Base-by-base conservation (phyloP, 768 basidiomycete genomes). In the Lactarius pseudohatsudake region DNA sequence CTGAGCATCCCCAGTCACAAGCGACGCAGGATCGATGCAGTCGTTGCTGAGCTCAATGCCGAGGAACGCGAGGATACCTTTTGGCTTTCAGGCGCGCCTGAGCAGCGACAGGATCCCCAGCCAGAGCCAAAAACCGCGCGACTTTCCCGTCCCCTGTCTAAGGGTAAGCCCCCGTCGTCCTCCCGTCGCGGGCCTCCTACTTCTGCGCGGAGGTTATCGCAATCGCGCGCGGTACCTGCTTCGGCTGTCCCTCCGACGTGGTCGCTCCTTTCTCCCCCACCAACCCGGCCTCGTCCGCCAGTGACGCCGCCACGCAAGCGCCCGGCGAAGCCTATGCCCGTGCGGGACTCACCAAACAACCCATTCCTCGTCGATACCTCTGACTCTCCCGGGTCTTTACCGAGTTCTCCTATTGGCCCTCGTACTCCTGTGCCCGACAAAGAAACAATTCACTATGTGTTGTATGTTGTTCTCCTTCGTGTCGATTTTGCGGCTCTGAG, bases 321-420 rank as follows among this genome's bases (percentile, higher is more conserved):
- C 22, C 28, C 47, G 5, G 50, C 32, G 32, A 69, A 66, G 43
- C 64, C 59, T 16, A 61, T 63, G 64, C 70, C 70, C 4, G 68
- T 71, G 41, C 70, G 70, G 26, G 70, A 71, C 53, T 71, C 70
- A 6, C 70, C 70, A 41, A 69, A 71, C 57, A 71, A 71, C 34
- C 70, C 70, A 2, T 71, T 71, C 62, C 56, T 71, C 15, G 68
- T 62, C 56, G 54, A 60, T n/a, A 20, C 58, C 28, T 55, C 62
- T n/a, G 64, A 65, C 43, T 64, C 68, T 15, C 62, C 70, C 26
- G 67, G 57, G 15, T 69, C 62, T 7, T n/a, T 62, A 41, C 68
- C 70, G 22, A 65, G 68, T 18, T 69, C 70, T 53, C 70, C 70
- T 10, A 43, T 64, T 53, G 68, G 67, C 18, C 70, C 68, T 7